Evolutionary conservation across 257 asterid genomes (phyloP), one percentile per base, ranked within the genome.

Genomic region (Solanum verrucosum): DNA sequence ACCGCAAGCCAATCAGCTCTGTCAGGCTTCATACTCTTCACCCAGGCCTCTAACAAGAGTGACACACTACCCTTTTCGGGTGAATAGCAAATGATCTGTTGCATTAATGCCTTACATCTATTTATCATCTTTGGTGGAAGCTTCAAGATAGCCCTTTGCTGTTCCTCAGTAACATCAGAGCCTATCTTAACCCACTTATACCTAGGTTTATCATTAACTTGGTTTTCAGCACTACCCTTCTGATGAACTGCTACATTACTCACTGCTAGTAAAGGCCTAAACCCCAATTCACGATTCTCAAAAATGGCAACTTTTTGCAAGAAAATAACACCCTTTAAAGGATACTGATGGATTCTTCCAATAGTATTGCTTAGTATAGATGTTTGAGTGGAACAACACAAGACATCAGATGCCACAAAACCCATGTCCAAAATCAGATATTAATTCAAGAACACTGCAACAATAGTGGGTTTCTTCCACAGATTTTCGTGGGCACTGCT

Each of bases 1-100:
- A 93, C 92, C 83, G 90, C 59, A 86, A 96, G 96, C 99, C 99
- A 96, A 88, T 96, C 98, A 81, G 96, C 93, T 92, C 99, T 91
- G 27, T 59, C 88, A 78, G 98, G 99, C 86, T 92, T 92, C 88
- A 95, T 93, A 84, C 95, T 94, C 94, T 89, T 97, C 91, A 93
- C 98, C 98, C 98, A 97, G 44, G 92, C 88, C 89, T 91, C 94
- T 94, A 96, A 78, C 95, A 96, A 90, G 23, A 59, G 82, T 40
- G 93, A 70, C 49, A 96, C 89, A 84, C 91, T 90, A 35, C 95
- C 94, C 42, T 89, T 93, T 90, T 93, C 96, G 72, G 90, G 46
- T 21, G 96, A 87, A 86, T 89, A 95, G 89, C 97, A 93, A 73
- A 95, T 89, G 5, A 97, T 91, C 84, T 93, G 93, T 85, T 90